A percentile compares a stretch with the other conserved stretches of the same genome.
phyloP scores from a whole-genome alignment of 2,329 filamentous ascomycete genomes.

The Talaromyces sp. region DNA sequence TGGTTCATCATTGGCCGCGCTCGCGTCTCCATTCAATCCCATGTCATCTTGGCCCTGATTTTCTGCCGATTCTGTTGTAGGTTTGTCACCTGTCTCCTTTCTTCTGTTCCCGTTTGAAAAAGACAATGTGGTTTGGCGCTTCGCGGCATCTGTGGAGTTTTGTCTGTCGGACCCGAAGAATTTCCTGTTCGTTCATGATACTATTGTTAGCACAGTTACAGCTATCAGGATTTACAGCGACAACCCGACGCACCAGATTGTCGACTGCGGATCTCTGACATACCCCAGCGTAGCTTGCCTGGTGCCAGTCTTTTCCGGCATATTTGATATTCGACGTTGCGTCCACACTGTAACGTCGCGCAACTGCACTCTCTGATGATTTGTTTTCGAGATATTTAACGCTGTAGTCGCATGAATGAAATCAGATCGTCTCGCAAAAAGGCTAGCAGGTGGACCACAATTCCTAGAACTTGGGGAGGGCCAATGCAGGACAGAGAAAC shows the following conservation, averaged over 20 bases:
- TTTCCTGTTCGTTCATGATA: slow-evolving; percentile 56
- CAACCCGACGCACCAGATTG: slow-evolving; percentile 60
- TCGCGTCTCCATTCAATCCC: slow-evolving; percentile 17
- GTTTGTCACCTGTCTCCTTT: slow-evolving; percentile 28
- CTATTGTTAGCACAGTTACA: slow-evolving; percentile 1
- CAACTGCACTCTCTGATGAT: background rate
- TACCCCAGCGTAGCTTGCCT: slow-evolving; percentile 89
- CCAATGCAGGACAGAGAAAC: slow-evolving; percentile 8
- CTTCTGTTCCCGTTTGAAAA: slow-evolving; percentile 61
- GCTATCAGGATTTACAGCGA: slow-evolving; percentile 13
- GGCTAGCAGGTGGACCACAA: background rate
- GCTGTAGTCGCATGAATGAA: background rate
- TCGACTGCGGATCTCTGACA: slow-evolving; percentile 70
- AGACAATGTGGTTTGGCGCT: slow-evolving; percentile 73
- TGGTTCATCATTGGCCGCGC: slow-evolving; percentile 18
- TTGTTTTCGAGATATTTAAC: background rate
- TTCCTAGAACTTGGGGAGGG: background rate
- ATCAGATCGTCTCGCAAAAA: background rate
- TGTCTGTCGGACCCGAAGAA: slow-evolving; percentile 72
- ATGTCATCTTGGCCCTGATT: slow-evolving; percentile 18
- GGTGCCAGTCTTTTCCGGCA: slow-evolving; percentile 27
- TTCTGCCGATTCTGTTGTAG: slow-evolving; percentile 19
- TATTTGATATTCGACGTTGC: slow-evolving; percentile 15
- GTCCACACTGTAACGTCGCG: background rate
- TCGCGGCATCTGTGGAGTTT: slow-evolving; percentile 51